Evolutionary conservation across 495 filamentous ascomycete species (phyloP), one percentile per base, ranked within the genome.

Genomic region (Penicillium odoratum): DNA sequence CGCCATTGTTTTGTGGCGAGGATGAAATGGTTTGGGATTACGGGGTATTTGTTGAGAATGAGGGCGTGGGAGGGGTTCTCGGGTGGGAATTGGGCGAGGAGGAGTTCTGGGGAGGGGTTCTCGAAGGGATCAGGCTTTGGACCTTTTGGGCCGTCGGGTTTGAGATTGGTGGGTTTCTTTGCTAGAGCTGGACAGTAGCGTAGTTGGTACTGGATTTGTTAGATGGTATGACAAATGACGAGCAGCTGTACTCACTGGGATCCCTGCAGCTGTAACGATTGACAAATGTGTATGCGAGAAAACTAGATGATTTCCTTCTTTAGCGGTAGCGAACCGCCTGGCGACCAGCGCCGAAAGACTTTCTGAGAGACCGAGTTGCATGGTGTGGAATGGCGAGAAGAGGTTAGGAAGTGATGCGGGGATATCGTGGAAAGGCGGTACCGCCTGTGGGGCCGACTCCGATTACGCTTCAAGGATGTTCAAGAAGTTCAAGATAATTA

Each of bases 21-120:
- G 57, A 95, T 91, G 72, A 89, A 91, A 69, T 95, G 91, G 49
- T 90, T 81, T 0, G 83, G 81, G 31, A 92, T 89, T 18, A 95
- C 80, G 16, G 91, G 88, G 65, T 84, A 95, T 67, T 92, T 93
- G 74, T 93, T 93, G 48, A 95, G 74, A 28, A 93, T 83, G 38
- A 93, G 77, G 56, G 79, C 71, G 70, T 93, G 88, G 7, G 75
- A 74, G 10, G 81, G 80, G 28, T 71, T 68, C n/a, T 64, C 61
- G 0, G 73, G 70, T 0, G 82, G 78, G 8, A 88, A 68, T 13
- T 82, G 73, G 40, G 83, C 74, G 55, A 93, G 71, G 54, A 91
- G 76, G 26, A 95, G 81, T 1, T 81, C 80, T 18, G 76, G 67
- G 0, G 78, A 70, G 1, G 89, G 90, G 53, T 87, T 81, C 48